Conservation (phyloP, 805 yeast species). For the Dipodascus albidus region DNA sequence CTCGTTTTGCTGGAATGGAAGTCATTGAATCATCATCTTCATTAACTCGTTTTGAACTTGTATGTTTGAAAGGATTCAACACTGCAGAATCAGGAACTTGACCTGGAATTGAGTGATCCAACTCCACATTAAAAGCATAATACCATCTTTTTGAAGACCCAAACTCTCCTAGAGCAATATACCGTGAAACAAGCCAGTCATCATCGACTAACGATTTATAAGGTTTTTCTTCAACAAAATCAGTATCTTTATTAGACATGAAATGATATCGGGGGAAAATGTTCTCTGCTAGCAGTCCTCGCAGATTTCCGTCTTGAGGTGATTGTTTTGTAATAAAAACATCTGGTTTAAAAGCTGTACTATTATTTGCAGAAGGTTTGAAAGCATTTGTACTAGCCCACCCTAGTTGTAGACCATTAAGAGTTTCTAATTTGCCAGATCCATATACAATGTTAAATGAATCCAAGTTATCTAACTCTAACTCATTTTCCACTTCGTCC, state of each 20-base stretch:
- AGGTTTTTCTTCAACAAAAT: not conserved
- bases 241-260: not conserved
- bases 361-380: too few species aligned
- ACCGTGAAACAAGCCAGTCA: slow-evolving; percentile 34
- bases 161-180: slow-evolving; percentile 51
- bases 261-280: not conserved
- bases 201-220: not conserved
- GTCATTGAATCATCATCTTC: not conserved
- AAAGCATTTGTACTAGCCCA: not conserved
- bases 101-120: not conserved
- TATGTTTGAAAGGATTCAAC: not conserved
- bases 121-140: slow-evolving; percentile 49
- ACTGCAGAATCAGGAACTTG: not conserved
- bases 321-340: not conserved
- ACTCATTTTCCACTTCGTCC: not conserved
- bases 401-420: not conserved
- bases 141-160: slow-evolving; percentile 54
- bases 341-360: not conserved
- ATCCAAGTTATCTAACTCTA: not conserved
- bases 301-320: not conserved
- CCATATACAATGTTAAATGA: not conserved
- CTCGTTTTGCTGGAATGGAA: slow-evolving; percentile 1
- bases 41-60: not conserved
- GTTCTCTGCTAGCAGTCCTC: not conserved
- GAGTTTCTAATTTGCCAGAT: not conserved